phyloP scores from a whole-genome alignment of 1,139 yeast genomes.

The Candida tropicalis region DNA sequence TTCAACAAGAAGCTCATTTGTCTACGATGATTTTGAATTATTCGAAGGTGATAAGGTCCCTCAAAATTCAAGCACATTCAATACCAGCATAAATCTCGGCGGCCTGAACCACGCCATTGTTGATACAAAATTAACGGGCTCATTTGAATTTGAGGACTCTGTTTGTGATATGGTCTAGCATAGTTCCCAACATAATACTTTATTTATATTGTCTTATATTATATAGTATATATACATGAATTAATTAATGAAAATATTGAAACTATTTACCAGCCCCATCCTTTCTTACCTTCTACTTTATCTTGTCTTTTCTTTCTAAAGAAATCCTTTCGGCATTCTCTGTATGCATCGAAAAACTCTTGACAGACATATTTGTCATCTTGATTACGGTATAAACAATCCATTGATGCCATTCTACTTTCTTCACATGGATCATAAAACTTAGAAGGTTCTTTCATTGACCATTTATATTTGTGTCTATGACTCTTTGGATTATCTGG shows the following conservation, averaged over 20 bases:
- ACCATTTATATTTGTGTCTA: conserved; percentile 61
- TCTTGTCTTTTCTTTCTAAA: conserved; percentile 44
- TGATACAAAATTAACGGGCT: conserved; percentile 12
- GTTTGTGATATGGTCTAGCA: conserved; percentile 12
- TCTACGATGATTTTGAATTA: conserved; percentile 18
- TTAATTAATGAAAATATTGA: not conserved
- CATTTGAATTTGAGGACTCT: conserved; percentile 8
- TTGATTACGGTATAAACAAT: conserved; percentile 75
- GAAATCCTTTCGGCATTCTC: conserved; percentile 91
- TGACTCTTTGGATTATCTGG: conserved; percentile 80
- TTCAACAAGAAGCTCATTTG: conserved; percentile 13
- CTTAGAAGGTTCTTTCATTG: conserved; percentile 74
- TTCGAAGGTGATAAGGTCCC: conserved; percentile 14
- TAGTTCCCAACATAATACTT: not conserved
- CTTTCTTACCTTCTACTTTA: conserved; percentile 41
- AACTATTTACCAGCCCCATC: conserved; percentile 44
- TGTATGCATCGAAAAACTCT: conserved; percentile 88
- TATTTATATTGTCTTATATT: not conserved
- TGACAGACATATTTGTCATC: conserved; percentile 74
- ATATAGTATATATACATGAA: conserved; percentile 8
- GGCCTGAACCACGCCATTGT: conserved; percentile 8
- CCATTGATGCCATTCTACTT: conserved; percentile 82
- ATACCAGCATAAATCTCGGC: conserved; percentile 4
- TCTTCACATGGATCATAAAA: conserved; percentile 94
- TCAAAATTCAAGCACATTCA: conserved; percentile 14